Conservation (phyloP, 1,284 basidiomycete genomes). For the Kwoniella shivajii region DNA sequence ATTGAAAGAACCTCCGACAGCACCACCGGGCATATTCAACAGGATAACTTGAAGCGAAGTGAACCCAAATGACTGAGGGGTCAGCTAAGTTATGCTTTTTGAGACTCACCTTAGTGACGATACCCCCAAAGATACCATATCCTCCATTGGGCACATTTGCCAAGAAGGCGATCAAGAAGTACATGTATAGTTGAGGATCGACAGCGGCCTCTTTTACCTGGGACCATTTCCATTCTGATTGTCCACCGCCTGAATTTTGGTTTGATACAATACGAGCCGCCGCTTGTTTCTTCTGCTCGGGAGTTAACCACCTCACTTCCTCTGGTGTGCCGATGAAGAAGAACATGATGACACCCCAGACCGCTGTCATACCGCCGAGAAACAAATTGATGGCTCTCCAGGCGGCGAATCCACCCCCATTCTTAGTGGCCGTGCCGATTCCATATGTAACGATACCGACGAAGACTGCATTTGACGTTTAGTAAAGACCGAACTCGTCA, state of each 20-base stretch:
- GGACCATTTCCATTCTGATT: slow-evolving; percentile 27
- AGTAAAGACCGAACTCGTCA: neutral
- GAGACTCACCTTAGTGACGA: slow-evolving; percentile 18
- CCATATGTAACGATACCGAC: slow-evolving; percentile 24
- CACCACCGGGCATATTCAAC: slow-evolving; percentile 7
- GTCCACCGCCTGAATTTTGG: slow-evolving; percentile 25
- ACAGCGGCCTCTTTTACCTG: slow-evolving; percentile 32
- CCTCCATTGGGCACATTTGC: slow-evolving; percentile 26
- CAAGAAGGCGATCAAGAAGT: slow-evolving; percentile 24
- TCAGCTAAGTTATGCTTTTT: neutral
- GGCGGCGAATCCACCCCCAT: slow-evolving; percentile 18
- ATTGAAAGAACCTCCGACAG: slow-evolving; percentile 7
- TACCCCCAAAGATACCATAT: slow-evolving; percentile 20
- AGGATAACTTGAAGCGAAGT: slow-evolving; percentile 7
- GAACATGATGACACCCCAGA: slow-evolving; percentile 28
- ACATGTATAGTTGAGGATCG: slow-evolving; percentile 25
- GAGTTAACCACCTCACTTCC: slow-evolving; percentile 34
- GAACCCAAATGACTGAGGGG: slow-evolving; percentile 4
- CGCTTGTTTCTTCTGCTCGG: slow-evolving; percentile 34
- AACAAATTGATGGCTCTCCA: slow-evolving; percentile 42
- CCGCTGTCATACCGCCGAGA: slow-evolving; percentile 31
- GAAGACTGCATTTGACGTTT: slow-evolving; percentile 3
- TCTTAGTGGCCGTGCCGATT: slow-evolving; percentile 23
- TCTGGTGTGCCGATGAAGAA: slow-evolving; percentile 33
- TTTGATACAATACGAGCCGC: slow-evolving; percentile 33